Percentiles rank a stretch among this genome's conserved stretches.
Evolutionary conservation across 495 filamentous ascomycete species (phyloP).

Genomic region (Podospora bellae-mahoneyi): DNA sequence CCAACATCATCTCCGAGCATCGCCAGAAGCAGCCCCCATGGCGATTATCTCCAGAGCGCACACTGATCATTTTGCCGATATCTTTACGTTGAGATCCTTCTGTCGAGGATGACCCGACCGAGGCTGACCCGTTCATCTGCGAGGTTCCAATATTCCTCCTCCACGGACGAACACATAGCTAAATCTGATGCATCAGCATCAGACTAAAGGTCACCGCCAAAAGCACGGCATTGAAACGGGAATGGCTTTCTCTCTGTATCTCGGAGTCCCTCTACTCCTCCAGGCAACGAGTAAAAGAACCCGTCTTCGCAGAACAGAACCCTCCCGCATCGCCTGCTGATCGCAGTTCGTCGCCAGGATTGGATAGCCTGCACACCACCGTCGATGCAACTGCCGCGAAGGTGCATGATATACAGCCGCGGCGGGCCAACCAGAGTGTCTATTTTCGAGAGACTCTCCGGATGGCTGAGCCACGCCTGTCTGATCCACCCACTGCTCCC

Average conservation of each 20-base stretch:
- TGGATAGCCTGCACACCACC: conserved; percentile 16
- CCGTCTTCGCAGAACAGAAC: neutral
- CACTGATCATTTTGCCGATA: conserved; percentile 3
- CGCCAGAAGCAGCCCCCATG: neutral
- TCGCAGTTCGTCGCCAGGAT: neutral
- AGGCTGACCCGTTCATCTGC: neutral
- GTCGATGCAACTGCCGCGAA: conserved; percentile 24
- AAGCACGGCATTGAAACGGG: neutral
- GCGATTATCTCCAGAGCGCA: neutral
- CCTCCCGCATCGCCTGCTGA: neutral
- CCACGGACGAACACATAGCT: neutral
- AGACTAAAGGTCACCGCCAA: neutral
- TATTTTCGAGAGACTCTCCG: conserved; percentile 3
- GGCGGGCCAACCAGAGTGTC: conserved; percentile 22
- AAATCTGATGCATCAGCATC: neutral
- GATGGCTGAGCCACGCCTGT: conserved; percentile 27
- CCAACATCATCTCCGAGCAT: conserved; percentile 4
- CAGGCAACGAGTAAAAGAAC: conserved; percentile 6
- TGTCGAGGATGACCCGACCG: neutral
- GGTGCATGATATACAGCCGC: conserved; percentile 18
- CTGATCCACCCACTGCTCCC: conserved; percentile 4
- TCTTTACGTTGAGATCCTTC: neutral
- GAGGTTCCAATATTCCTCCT: neutral
- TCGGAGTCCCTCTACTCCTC: neutral
- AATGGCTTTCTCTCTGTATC: neutral